Base-by-base conservation (phyloP, 306 rosid species). In the Vigna trinervia region DNA sequence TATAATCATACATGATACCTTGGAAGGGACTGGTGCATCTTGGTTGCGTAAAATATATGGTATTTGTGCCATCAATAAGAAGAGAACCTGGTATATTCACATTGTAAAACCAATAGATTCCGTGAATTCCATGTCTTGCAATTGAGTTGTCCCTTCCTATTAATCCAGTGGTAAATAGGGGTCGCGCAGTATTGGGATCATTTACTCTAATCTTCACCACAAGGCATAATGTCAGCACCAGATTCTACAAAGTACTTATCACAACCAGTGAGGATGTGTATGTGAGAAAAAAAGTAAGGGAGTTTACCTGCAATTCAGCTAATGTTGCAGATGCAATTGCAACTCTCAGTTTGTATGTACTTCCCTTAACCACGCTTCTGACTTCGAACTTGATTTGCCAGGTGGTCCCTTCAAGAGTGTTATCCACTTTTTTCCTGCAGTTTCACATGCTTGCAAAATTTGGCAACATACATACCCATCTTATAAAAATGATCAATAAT, bases 331-430 rank as follows among this genome's bases (percentile, higher is more conserved):
- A 90, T 36, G 97, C 97, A 71, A 94, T 28, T 80, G 98, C 97
- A 36, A 94, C 54, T 83, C 95, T 89, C 71, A 94, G 87, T 83
- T 81, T 87, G 74, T 94, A 94, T 14, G 80, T 76, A 36, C 87
- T 86, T 51, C 70, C 82, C 26, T 20, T 32, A 76, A 80, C 80
- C 52, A 94, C 85, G 52, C 72, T 39, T 52, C 78, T 70, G n/a
- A 92, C 82, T 56, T 84, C 82, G 78, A 94, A 94, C 81, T 89
- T 88, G 71, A 94, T 91, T 83, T 90, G 95, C 98, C 98, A 94
- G 34, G 95, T 94, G 13, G 98, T 92, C 63, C 95, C 97, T 84
- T 90, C 82, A 73, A 57, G 87, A 51, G 78, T 81, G 53, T 87
- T 91, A 28, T 78, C 85, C 12, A 69, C 90, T 63, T 50, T 84